Evolutionary conservation across 2,329 filamentous ascomycete species (phyloP).

Genomic region (Diaporthe sp.): DNA sequence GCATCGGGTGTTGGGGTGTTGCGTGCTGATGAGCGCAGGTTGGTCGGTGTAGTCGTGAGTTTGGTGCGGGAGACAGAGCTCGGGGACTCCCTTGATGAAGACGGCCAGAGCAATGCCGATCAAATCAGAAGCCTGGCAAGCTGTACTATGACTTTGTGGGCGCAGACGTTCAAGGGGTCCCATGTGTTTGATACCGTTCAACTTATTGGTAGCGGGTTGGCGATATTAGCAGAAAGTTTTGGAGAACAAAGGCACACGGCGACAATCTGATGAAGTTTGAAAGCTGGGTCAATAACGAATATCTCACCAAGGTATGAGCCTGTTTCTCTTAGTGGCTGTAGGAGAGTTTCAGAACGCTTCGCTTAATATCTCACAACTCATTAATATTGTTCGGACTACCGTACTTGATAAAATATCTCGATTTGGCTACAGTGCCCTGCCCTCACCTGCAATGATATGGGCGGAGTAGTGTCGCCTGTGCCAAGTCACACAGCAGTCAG

Average conservation of each 20-base stretch:
- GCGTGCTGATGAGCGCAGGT: neutral
- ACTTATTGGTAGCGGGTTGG: neutral
- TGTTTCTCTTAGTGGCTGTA: too few species aligned
- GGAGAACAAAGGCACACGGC: too few species aligned
- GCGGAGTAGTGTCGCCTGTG: too few species aligned
- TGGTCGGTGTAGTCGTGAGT: neutral
- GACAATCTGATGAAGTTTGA: neutral
- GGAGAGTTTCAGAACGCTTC: too few species aligned
- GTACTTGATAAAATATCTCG: too few species aligned
- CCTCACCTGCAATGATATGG: too few species aligned
- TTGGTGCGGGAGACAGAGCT: constrained; percentile 4
- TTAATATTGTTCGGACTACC: too few species aligned
- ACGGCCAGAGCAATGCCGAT: neutral
- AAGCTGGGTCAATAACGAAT: neutral
- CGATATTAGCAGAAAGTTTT: neutral
- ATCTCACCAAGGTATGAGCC: neutral
- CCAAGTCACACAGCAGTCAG: too few species aligned
- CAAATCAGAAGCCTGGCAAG: neutral
- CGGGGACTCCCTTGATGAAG: neutral
- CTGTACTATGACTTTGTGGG: neutral
- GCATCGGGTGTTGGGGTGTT: neutral
- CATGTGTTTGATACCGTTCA: constrained; percentile 9
- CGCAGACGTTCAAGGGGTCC: neutral
- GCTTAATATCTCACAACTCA: too few species aligned
- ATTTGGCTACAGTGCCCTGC: too few species aligned